phyloP scores from a whole-genome alignment of 2,329 filamentous ascomycete species.

The Colletotrichum graminicola region DNA sequence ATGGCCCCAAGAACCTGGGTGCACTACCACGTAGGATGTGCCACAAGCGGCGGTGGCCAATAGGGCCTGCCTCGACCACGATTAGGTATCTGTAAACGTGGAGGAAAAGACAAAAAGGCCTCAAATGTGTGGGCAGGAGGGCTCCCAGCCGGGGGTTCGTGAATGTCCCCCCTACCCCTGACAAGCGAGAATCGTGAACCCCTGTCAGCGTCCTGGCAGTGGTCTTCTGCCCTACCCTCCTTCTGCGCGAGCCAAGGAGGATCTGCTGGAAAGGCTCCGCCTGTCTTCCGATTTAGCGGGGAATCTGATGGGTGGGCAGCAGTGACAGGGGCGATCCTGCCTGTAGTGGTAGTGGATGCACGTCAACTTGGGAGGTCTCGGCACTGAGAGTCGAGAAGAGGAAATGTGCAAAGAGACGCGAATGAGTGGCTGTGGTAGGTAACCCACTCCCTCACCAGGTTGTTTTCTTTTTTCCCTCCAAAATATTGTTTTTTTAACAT shows the following conservation, averaged over 20 bases:
- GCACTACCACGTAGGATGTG: conserved; percentile 34
- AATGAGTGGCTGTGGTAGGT: conserved; percentile 23
- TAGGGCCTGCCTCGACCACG: not conserved
- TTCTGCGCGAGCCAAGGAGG: conserved; percentile 20
- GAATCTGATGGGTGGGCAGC: conserved; percentile 30
- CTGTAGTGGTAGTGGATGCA: not conserved
- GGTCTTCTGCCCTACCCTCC: conserved; percentile 11
- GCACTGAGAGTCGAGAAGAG: conserved; percentile 25
- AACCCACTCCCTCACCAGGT: conserved; percentile 12
- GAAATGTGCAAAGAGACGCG: conserved; percentile 9
- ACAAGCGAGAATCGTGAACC: conserved; percentile 30
- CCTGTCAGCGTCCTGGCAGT: not conserved
- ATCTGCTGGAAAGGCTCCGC: conserved; percentile 26
- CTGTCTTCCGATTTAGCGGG: conserved; percentile 36
- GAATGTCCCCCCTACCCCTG: conserved; percentile 15
- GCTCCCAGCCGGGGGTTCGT: conserved; percentile 19
- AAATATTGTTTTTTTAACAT: too few relatives aligned
- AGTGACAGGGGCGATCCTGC: conserved; percentile 15
- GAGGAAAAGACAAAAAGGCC: conserved; percentile 20
- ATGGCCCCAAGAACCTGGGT: conserved; percentile 22
- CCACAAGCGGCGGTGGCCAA: conserved; percentile 6
- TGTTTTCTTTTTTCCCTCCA: not conserved
- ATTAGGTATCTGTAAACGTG: not conserved
- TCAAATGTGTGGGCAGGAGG: conserved; percentile 32
- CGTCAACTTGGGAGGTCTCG: conserved; percentile 31